Evolutionary conservation across 306 rosid species (phyloP).

Genomic region (Cucumis melo): DNA sequence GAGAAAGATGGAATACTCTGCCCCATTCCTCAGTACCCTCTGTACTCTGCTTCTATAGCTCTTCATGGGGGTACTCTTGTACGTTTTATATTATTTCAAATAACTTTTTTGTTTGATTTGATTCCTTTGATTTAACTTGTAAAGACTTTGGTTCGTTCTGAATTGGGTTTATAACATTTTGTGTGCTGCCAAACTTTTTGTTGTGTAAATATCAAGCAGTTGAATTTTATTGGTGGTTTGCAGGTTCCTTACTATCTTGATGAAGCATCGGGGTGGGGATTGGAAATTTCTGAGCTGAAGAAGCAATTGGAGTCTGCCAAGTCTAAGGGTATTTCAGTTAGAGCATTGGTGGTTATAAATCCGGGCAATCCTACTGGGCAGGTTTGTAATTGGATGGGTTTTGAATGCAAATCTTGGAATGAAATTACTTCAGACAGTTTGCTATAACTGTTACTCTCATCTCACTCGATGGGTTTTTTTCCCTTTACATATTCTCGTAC

Average conservation of each 20-base stretch:
- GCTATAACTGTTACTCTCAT: not conserved
- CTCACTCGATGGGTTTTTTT: not conserved
- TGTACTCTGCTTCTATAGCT: constrained; percentile 64
- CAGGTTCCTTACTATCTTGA: constrained; percentile 89
- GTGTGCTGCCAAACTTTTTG: not conserved
- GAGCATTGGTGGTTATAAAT: constrained; percentile 90
- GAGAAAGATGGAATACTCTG: constrained; percentile 56
- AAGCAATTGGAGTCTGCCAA: constrained; percentile 65
- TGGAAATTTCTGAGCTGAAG: constrained; percentile 58
- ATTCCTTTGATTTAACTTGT: not conserved
- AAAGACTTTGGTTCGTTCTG: not conserved
- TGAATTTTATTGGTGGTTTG: not conserved
- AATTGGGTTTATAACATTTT: not conserved
- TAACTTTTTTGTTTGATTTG: not conserved
- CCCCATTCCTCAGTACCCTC: constrained; percentile 66
- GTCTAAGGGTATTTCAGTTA: constrained; percentile 57
- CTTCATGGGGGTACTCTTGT: constrained; percentile 58
- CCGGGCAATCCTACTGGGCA: constrained; percentile 99
- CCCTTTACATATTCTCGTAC: not conserved
- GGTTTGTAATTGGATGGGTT: constrained; percentile 24
- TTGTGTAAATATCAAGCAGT: not conserved
- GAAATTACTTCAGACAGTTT: not conserved
- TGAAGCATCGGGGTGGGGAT: constrained; percentile 85
- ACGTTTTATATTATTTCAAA: constrained; percentile 1
- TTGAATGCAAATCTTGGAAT: constrained; percentile 1